phyloP scores from a whole-genome alignment of 163 green algal genomes.

The Chloroidium sp. region DNA sequence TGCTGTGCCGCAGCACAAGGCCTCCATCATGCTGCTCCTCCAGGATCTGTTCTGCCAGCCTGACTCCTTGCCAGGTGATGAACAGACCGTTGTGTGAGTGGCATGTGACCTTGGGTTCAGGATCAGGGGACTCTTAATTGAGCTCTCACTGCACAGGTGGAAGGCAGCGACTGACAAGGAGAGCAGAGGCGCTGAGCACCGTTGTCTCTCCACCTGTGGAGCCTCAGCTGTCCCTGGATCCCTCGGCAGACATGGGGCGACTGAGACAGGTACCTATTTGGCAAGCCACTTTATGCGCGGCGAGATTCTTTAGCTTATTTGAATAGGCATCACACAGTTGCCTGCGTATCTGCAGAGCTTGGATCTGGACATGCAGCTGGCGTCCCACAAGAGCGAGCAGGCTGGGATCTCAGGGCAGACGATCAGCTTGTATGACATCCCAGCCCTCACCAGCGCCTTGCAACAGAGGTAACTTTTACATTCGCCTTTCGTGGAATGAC shows the following conservation, averaged over 20 bases:
- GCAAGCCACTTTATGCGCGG: neutral
- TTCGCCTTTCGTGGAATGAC: neutral
- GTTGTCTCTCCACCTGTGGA: neutral
- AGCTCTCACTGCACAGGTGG: too few species aligned
- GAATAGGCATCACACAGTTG: neutral
- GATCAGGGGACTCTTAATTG: too few species aligned
- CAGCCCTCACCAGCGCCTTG: slow-evolving; percentile 26
- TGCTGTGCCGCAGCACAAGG: slow-evolving; percentile 14
- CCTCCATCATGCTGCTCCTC: slow-evolving; percentile 21
- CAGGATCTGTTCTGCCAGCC: slow-evolving; percentile 13
- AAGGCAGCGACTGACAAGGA: too few species aligned
- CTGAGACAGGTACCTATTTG: slow-evolving; percentile 12
- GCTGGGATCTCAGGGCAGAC: slow-evolving; percentile 7
- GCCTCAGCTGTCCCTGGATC: slow-evolving; percentile 19
- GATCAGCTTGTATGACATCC: slow-evolving; percentile 19
- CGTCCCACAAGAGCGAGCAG: slow-evolving; percentile 5
- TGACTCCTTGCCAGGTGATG: neutral
- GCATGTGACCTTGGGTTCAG: too few species aligned
- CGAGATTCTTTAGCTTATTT: neutral
- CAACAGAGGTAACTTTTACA: slow-evolving; percentile 24
- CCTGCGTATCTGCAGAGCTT: slow-evolving; percentile 11
- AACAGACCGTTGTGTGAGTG: too few species aligned
- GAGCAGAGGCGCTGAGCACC: too few species aligned
- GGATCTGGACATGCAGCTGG: slow-evolving; percentile 35
- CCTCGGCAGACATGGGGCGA: slow-evolving; percentile 6